These are phyloP conservation scores for Thelonectria discophora DNA, from an alignment of 2,329 filamentous ascomycete species.

Conservation along the genomic window DNA sequence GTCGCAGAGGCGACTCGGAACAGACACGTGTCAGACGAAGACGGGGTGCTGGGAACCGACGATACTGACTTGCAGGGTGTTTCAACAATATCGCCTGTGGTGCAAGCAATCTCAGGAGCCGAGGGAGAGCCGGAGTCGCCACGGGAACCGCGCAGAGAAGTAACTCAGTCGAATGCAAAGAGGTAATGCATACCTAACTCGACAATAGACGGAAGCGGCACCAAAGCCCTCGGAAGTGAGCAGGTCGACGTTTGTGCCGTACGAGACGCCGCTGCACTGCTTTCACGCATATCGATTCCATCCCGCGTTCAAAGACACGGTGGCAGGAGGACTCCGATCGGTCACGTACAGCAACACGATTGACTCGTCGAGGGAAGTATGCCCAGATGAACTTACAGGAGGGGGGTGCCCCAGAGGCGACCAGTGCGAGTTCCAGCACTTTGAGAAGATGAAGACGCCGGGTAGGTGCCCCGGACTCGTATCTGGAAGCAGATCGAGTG, in stretches of 20 bases:
- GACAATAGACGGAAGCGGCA: constrained; percentile 31
- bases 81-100: constrained; percentile 34
- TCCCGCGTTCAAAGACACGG: constrained; percentile 73
- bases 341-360: constrained; percentile 95
- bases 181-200: constrained; percentile 31
- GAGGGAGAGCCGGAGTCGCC: constrained; percentile 36
- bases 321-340: constrained; percentile 83
- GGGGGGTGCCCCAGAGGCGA: constrained; percentile 75
- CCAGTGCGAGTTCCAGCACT: constrained; percentile 82
- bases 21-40: constrained; percentile 29
- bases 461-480: constrained; percentile 46
- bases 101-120: constrained; percentile 46
- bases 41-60: constrained; percentile 39
- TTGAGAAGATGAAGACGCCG: constrained; percentile 56
- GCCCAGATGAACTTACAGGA: constrained; percentile 76
- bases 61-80: constrained; percentile 40
- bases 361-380: constrained; percentile 76
- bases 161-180: constrained; percentile 48
- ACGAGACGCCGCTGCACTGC: constrained; percentile 81
- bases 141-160: constrained; percentile 51
- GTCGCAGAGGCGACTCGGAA: constrained; percentile 8
- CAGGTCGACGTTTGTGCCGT: constrained; percentile 60
- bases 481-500: too few relatives aligned
- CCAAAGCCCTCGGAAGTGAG: constrained; percentile 7
- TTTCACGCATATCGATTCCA: constrained; percentile 95